These are phyloP conservation scores for Trichothecium roseum DNA, from an alignment of 2,329 filamentous ascomycete species.

Conservation along the genomic window DNA sequence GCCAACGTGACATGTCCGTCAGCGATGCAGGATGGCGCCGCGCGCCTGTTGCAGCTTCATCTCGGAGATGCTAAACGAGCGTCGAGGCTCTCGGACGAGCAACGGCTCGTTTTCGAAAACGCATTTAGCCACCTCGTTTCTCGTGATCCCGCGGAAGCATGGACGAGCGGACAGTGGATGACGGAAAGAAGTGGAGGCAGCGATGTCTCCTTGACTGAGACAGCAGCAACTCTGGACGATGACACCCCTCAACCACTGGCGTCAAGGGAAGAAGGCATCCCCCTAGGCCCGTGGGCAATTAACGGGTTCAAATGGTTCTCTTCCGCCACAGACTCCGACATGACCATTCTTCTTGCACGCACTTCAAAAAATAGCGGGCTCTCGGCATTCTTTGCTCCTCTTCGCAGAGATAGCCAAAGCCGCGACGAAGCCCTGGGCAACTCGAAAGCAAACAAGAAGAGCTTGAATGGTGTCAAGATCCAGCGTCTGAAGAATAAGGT, in stretches of 20 bases:
- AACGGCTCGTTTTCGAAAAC: constrained; percentile 35
- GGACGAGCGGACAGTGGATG: constrained; percentile 74
- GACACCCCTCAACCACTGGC: constrained; percentile 6
- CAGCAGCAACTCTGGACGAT: constrained; percentile 32
- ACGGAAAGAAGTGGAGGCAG: constrained; percentile 60
- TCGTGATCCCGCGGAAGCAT: constrained; percentile 37
- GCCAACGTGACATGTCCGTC: constrained; percentile 55
- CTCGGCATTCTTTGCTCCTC: constrained; percentile 55
- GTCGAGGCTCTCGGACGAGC: constrained; percentile 13
- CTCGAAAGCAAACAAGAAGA: neutral
- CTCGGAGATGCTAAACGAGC: constrained; percentile 20
- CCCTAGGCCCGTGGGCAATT: constrained; percentile 48
- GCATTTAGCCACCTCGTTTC: constrained; percentile 44
- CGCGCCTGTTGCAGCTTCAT: constrained; percentile 36
- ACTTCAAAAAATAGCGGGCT: constrained; percentile 35
- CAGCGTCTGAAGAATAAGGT: constrained; percentile 64
- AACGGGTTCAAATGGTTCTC: constrained; percentile 56
- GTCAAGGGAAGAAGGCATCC: constrained; percentile 10
- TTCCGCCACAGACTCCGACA: constrained; percentile 23
- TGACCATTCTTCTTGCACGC: constrained; percentile 54
- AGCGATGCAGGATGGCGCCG: constrained; percentile 57
- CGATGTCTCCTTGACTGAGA: constrained; percentile 60
- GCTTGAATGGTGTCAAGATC: constrained; percentile 58
- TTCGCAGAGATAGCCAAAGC: constrained; percentile 26
- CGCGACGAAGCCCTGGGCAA: constrained; percentile 17